Conservation (phyloP, 495 filamentous ascomycete species). For the Talaromyces adpressus region DNA sequence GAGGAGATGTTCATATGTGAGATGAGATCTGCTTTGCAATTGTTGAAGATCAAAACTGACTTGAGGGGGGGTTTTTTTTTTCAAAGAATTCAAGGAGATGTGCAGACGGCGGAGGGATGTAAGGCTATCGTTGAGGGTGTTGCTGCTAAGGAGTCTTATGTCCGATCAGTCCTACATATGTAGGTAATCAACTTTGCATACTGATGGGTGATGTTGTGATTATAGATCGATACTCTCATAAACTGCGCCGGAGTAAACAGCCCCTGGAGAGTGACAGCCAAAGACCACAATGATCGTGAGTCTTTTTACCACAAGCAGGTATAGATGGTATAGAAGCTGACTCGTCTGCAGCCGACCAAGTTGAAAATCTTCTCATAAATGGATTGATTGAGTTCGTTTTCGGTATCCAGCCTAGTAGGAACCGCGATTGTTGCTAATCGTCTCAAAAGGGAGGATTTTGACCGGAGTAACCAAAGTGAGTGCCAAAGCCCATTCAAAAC, state of each 20-base stretch:
- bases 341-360: neutral
- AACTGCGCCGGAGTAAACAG: neutral
- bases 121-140: neutral
- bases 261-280: neutral
- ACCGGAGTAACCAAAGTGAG: neutral
- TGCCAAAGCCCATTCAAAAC: neutral
- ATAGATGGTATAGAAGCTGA: no score
- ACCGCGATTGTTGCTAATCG: neutral
- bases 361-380: neutral
- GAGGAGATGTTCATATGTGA: neutral
- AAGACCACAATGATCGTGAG: neutral
- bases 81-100: neutral
- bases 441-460: neutral
- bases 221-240: neutral
- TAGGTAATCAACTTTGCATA: no score
- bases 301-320: no score
- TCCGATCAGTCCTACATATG: neutral
- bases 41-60: no score
- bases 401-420: neutral
- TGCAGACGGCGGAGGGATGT: neutral
- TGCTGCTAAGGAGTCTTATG: neutral
- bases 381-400: neutral
- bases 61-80: no score
- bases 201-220: no score
- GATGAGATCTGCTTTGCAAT: no score